Conservation (phyloP, 179 eudicot genomes). For the Spinacia oleracea region DNA sequence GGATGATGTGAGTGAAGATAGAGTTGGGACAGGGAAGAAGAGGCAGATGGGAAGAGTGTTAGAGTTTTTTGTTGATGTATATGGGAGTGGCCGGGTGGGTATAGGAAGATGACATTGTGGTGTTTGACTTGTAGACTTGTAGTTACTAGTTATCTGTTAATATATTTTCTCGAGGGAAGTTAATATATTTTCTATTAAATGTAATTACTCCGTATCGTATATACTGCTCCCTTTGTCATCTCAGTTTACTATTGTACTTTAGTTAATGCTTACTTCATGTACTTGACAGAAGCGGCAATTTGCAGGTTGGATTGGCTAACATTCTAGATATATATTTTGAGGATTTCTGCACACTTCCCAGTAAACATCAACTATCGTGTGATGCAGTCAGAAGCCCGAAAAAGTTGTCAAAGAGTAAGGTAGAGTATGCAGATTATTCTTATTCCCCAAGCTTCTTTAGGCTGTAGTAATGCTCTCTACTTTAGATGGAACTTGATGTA, state of each 20-base stretch:
- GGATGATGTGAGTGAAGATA: neutral
- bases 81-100: neutral
- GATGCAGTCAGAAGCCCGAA: slow-evolving; percentile 43
- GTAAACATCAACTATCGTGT: slow-evolving; percentile 53
- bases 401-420: slow-evolving; percentile 57
- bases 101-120: neutral
- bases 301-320: slow-evolving; percentile 80
- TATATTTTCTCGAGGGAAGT: no score
- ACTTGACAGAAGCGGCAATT: slow-evolving; percentile 18
- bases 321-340: slow-evolving; percentile 87
- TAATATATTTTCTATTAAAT: no score
- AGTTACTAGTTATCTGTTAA: neutral
- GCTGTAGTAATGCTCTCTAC: neutral
- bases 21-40: neutral
- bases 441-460: neutral
- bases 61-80: neutral
- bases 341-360: slow-evolving; percentile 74
- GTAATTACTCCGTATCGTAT: no score
- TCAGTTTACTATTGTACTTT: neutral
- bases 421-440: slow-evolving; percentile 28
- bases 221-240: neutral
- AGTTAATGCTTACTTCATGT: slow-evolving; percentile 8
- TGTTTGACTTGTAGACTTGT: neutral
- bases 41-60: neutral
- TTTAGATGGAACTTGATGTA: slow-evolving; percentile 4